Evolutionary conservation across 176 grass and related monocot genomes (phyloP).

Genomic region (Eleusine indica): DNA sequence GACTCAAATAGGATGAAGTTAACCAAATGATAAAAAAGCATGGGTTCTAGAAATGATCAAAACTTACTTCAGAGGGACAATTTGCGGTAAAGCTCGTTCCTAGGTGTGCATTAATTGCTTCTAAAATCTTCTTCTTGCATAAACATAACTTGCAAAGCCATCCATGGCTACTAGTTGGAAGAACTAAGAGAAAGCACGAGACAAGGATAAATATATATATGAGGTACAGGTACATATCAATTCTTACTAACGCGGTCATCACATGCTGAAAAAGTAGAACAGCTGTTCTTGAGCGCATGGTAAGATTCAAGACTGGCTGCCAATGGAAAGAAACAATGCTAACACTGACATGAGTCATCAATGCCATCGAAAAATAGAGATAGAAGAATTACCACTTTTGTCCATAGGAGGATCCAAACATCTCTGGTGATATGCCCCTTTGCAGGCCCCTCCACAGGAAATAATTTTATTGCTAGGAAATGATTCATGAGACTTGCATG

Average conservation of each 20-base stretch:
- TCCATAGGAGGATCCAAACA: slow-evolving; percentile 67
- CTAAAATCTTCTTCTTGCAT: slow-evolving; percentile 79
- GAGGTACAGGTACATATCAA: slow-evolving; percentile 19
- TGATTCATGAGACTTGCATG: slow-evolving; percentile 72
- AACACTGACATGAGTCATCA: neutral
- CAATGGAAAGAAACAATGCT: neutral
- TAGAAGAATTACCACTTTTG: slow-evolving; percentile 58
- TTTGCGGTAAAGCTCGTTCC: slow-evolving; percentile 64
- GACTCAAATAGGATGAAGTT: slow-evolving; percentile 11
- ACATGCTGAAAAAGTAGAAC: neutral
- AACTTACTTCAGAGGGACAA: slow-evolving; percentile 62
- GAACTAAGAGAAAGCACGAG: slow-evolving; percentile 48
- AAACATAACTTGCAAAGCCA: slow-evolving; percentile 93
- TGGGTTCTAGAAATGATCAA: slow-evolving; percentile 10
- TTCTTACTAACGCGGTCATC: neutral
- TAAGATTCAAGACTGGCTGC: neutral
- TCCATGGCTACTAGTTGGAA: slow-evolving; percentile 56
- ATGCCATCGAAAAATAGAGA: slow-evolving; percentile 35
- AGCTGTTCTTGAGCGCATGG: neutral
- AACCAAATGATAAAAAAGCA: slow-evolving; percentile 41
- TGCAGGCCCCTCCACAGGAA: slow-evolving; percentile 69
- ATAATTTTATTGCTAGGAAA: slow-evolving; percentile 64
- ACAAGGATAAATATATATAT: slow-evolving; percentile 34
- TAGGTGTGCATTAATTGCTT: slow-evolving; percentile 91
- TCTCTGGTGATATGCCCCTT: slow-evolving; percentile 73